Percentiles rank a stretch among this genome's conserved stretches.
Conservation (phyloP, 176 grass and related monocot species). For the Phoenix roebelenii region DNA sequence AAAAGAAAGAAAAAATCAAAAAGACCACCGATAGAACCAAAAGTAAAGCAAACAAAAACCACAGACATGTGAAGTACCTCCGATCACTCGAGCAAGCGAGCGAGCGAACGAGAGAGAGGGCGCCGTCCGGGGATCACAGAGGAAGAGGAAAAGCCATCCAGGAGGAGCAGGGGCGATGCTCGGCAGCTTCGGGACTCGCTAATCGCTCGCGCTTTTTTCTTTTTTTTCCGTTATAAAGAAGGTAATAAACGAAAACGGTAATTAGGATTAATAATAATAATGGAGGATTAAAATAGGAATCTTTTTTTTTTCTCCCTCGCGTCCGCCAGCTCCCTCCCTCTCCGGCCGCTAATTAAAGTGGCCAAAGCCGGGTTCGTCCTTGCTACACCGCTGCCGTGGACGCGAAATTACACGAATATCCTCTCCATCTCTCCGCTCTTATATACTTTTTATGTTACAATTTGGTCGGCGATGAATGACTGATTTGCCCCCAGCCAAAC, state of each 20-base stretch:
- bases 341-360: constrained; percentile 33
- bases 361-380: background rate
- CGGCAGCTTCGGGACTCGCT: background rate
- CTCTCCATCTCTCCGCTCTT: too few species aligned
- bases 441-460: too few species aligned
- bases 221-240: background rate
- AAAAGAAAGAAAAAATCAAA: too few species aligned
- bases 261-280: constrained; percentile 5
- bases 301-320: constrained; percentile 24
- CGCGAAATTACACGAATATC: too few species aligned
- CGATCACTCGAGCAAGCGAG: background rate
- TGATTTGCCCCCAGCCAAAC: too few species aligned
- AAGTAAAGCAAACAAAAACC: too few species aligned
- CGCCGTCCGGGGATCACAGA: background rate
- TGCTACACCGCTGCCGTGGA: too few species aligned
- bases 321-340: constrained; percentile 34
- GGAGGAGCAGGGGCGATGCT: background rate
- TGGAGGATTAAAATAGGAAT: background rate
- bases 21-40: too few species aligned
- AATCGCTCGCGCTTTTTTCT: background rate
- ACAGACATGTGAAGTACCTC: background rate
- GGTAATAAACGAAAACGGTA: background rate
- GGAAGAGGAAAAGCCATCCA: background rate
- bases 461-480: too few species aligned
- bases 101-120: background rate